phyloP scores from a whole-genome alignment of 208 protist genomes.

The Strigomonas galati region DNA sequence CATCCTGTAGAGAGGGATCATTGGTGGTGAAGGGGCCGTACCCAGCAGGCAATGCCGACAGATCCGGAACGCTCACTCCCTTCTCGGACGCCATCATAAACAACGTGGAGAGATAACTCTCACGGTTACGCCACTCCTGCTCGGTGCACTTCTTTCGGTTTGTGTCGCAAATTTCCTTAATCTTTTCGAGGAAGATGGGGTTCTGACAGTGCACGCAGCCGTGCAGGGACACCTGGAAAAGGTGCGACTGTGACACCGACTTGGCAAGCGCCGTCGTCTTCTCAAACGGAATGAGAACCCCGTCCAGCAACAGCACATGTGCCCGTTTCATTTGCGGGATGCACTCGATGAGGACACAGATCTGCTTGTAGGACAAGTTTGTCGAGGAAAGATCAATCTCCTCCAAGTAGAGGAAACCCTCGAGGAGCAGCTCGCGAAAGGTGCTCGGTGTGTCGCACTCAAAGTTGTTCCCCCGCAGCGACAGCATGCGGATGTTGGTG shows the following conservation, averaged over 20 bases:
- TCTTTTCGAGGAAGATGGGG: constrained; percentile 22
- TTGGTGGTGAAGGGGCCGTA: constrained; percentile 67
- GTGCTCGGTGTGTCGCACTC: constrained; percentile 21
- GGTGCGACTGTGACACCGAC: constrained; percentile 40
- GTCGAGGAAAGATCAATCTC: constrained; percentile 81
- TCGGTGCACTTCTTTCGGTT: constrained; percentile 11
- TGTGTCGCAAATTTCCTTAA: constrained; percentile 19
- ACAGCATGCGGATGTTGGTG: constrained; percentile 46
- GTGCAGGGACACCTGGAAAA: constrained; percentile 49
- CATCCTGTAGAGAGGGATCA: constrained; percentile 49
- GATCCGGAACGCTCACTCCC: not conserved
- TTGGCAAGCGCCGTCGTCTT: constrained; percentile 38
- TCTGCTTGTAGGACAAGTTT: constrained; percentile 36
- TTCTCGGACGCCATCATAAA: constrained; percentile 11
- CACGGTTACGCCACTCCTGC: not conserved
- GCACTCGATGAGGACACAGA: constrained; percentile 53
- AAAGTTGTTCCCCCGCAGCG: constrained; percentile 76
- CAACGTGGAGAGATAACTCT: constrained; percentile 49
- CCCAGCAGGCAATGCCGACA: constrained; percentile 33
- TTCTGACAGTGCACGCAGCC: constrained; percentile 19
- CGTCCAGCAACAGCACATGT: constrained; percentile 65
- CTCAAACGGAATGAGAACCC: constrained; percentile 35
- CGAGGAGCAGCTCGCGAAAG: constrained; percentile 65
- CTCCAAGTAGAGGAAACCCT: constrained; percentile 46
- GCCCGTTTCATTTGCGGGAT: constrained; percentile 48